A percentile compares a stretch with the other conserved stretches of the same genome.
These are phyloP conservation scores for Pythium periplocum DNA, from an alignment of 352 stramenopile genomes.

Conservation along the genomic window DNA sequence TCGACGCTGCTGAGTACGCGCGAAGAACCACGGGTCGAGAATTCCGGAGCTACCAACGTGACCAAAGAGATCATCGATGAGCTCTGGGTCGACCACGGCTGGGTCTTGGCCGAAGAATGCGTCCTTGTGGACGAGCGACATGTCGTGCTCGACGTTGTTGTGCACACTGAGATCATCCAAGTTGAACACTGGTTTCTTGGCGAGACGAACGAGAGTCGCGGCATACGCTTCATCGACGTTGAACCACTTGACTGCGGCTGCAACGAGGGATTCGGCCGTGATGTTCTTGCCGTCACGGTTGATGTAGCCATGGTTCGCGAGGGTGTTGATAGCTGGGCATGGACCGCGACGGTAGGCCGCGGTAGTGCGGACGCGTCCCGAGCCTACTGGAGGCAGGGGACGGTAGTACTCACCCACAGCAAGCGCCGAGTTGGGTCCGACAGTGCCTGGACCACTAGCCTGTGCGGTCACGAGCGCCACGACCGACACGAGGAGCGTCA, in stretches of 20 bases:
- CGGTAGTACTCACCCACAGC: slow-evolving; percentile 13
- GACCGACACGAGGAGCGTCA: too few species aligned
- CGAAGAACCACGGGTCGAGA: slow-evolving; percentile 7
- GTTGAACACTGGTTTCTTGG: slow-evolving; percentile 19
- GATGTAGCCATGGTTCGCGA: slow-evolving; percentile 30
- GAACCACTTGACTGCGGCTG: slow-evolving; percentile 16
- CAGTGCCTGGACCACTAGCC: slow-evolving; percentile 6
- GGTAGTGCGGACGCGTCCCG: background rate
- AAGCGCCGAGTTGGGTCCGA: background rate
- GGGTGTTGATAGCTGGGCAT: slow-evolving; percentile 24
- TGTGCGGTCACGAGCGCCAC: background rate
- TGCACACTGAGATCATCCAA: slow-evolving; percentile 36
- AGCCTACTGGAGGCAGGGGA: background rate
- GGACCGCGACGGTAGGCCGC: slow-evolving; percentile 10
- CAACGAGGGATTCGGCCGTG: slow-evolving; percentile 15
- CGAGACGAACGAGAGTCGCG: slow-evolving; percentile 11
- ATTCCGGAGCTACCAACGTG: slow-evolving; percentile 6
- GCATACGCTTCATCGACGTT: slow-evolving; percentile 18
- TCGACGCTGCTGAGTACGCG: slow-evolving; percentile 1
- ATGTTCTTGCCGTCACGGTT: slow-evolving; percentile 29
- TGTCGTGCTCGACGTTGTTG: slow-evolving; percentile 45
- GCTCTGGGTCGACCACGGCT: slow-evolving; percentile 14
- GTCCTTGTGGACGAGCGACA: slow-evolving; percentile 36
- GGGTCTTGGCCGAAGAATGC: slow-evolving; percentile 34
- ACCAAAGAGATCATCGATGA: slow-evolving; percentile 24